Evolutionary conservation across 2,329 filamentous ascomycete species (phyloP).

Genomic region (Nigrograna mackinnonii): DNA sequence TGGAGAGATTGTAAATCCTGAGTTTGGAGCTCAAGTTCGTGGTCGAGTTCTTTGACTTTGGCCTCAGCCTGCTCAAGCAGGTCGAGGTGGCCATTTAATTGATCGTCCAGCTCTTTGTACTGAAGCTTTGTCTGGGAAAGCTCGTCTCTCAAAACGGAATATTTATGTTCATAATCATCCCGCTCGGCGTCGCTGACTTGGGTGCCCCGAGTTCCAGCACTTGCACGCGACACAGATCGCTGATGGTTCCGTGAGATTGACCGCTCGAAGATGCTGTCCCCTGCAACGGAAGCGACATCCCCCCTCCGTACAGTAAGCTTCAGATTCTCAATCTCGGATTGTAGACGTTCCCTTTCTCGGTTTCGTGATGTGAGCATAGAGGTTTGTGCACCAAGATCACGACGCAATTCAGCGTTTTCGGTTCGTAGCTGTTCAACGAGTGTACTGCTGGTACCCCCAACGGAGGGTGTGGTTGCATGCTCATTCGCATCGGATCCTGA

Average conservation of each 20-base stretch:
- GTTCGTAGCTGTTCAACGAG: slow-evolving; percentile 86
- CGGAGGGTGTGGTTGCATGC: slow-evolving; percentile 24
- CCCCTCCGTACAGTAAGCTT: slow-evolving; percentile 83
- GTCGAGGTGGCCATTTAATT: slow-evolving; percentile 77
- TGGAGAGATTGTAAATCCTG: slow-evolving; percentile 81
- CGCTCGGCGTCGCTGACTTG: slow-evolving; percentile 73
- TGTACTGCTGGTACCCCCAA: slow-evolving; percentile 59
- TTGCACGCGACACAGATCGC: slow-evolving; percentile 74
- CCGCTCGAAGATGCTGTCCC: slow-evolving; percentile 92
- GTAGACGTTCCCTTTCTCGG: slow-evolving; percentile 89
- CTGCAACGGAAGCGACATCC: slow-evolving; percentile 63
- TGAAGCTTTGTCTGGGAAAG: slow-evolving; percentile 84
- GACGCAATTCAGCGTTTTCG: slow-evolving; percentile 88
- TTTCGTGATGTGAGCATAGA: slow-evolving; percentile 97
- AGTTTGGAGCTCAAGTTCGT: slow-evolving; percentile 77
- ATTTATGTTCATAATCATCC: slow-evolving; percentile 82
- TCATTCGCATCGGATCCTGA: slow-evolving; percentile 45
- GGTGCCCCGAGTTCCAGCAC: slow-evolving; percentile 60
- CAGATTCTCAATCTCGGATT: slow-evolving; percentile 95
- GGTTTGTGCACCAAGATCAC: slow-evolving; percentile 92
- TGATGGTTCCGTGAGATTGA: slow-evolving; percentile 84
- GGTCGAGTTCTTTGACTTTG: slow-evolving; percentile 69
- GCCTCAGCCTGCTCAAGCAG: slow-evolving; percentile 71
- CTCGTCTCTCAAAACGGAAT: slow-evolving; percentile 82
- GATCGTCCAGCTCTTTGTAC: slow-evolving; percentile 84